A percentile compares a stretch with the other conserved stretches of the same genome.
Conservation (phyloP, 805 yeast species). For the Metschnikowia noctiluminum region DNA sequence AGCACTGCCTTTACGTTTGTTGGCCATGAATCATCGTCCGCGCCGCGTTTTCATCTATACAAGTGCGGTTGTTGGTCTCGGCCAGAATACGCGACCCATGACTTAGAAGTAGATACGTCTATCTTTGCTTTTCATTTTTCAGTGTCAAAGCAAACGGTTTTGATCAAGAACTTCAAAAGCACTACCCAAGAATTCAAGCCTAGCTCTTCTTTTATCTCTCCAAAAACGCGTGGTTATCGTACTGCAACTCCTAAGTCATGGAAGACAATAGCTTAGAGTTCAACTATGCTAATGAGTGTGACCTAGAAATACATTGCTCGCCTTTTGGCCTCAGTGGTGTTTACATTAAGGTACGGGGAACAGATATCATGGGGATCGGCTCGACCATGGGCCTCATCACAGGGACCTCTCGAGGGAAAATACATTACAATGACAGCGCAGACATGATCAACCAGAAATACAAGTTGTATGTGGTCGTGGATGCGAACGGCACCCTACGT, state of each 20-base stretch:
- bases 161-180: too few relatives aligned
- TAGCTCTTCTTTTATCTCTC: background rate
- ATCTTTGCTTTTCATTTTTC: too few relatives aligned
- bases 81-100: too few relatives aligned
- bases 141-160: too few relatives aligned
- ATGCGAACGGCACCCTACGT: slow-evolving; percentile 43
- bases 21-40: too few relatives aligned
- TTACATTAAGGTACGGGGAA: slow-evolving; percentile 46
- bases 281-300: slow-evolving; percentile 48
- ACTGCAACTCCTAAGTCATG: background rate
- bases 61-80: too few relatives aligned
- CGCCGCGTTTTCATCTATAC: too few relatives aligned
- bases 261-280: slow-evolving; percentile 22
- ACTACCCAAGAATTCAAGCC: too few relatives aligned
- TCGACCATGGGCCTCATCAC: slow-evolving; percentile 56
- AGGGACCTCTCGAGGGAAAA: slow-evolving; percentile 46
- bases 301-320: slow-evolving; percentile 52
- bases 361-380: slow-evolving; percentile 52
- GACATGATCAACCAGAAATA: slow-evolving; percentile 47
- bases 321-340: slow-evolving; percentile 55
- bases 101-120: too few relatives aligned
- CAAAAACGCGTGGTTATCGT: background rate
- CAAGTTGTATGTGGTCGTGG: slow-evolving; percentile 47
- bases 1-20: too few relatives aligned
- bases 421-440: slow-evolving; percentile 47